Conservation (phyloP, 768 basidiomycete species). For the Infundibulicybe gibba region DNA sequence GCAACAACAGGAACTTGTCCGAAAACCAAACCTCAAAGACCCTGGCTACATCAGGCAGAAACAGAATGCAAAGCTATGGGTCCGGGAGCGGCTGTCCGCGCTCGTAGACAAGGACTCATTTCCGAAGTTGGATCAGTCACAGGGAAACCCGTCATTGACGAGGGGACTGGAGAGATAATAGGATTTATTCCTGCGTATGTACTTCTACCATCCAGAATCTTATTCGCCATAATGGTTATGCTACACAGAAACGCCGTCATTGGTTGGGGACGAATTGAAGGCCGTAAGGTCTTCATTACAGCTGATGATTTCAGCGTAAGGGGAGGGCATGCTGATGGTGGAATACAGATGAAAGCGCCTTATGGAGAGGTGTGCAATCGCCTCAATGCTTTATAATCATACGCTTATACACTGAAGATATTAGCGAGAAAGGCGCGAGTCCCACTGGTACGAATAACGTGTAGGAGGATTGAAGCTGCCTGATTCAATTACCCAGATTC, state of each 20-base stretch:
- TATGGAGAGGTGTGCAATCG: too few species aligned
- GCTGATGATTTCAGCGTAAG: slow-evolving; percentile 40
- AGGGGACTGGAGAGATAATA: too few species aligned
- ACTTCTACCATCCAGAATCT: too few species aligned
- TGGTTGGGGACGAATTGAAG: too few species aligned
- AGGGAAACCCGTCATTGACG: too few species aligned
- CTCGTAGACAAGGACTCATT: slow-evolving; percentile 29
- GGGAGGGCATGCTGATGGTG: slow-evolving; percentile 40
- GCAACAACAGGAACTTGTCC: slow-evolving; percentile 27
- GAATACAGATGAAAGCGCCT: slow-evolving; percentile 33
- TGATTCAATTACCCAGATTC: slow-evolving; percentile 23
- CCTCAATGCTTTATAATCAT: too few species aligned
- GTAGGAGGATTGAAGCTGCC: too few species aligned
- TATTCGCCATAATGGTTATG: slow-evolving; percentile 10
- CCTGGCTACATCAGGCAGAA: slow-evolving; percentile 36
- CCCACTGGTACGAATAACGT: background rate
- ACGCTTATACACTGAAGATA: too few species aligned
- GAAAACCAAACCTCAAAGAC: slow-evolving; percentile 26
- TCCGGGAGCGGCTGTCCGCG: slow-evolving; percentile 29
- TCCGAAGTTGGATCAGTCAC: too few species aligned
- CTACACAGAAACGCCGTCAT: slow-evolving; percentile 30
- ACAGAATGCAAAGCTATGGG: slow-evolving; percentile 34
- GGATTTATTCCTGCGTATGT: too few species aligned
- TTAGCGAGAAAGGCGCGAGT: too few species aligned
- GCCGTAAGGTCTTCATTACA: slow-evolving; percentile 34